These are phyloP conservation scores for Mucor circinelloides DNA, from an alignment of 371 early-diverging fungal species.

Conservation along the genomic window DNA sequence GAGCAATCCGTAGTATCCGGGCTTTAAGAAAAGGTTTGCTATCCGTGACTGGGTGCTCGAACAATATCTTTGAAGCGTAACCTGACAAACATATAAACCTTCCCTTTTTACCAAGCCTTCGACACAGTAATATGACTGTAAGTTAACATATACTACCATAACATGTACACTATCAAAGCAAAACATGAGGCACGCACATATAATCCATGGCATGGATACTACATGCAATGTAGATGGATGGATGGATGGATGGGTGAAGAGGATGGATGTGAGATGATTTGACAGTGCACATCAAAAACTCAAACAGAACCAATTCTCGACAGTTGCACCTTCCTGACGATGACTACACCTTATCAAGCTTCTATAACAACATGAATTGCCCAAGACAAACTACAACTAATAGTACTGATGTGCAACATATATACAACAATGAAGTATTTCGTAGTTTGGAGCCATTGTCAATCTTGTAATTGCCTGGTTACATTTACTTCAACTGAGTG, in stretches of 20 bases:
- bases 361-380: too few species aligned
- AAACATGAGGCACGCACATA: neutral
- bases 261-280: neutral
- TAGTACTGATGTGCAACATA: too few species aligned
- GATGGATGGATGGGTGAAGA: slow-evolving; percentile 34
- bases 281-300: neutral
- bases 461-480: neutral
- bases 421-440: neutral
- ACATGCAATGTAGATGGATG: slow-evolving; percentile 6
- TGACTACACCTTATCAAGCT: neutral
- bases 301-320: neutral
- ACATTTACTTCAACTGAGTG: neutral
- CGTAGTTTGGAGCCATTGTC: neutral
- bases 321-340: neutral
- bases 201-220: neutral
- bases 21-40: neutral
- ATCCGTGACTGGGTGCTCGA: neutral
- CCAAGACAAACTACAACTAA: neutral
- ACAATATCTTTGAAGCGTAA: slow-evolving; percentile 12
- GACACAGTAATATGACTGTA: slow-evolving; percentile 47
- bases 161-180: neutral
- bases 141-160: slow-evolving; percentile 12
- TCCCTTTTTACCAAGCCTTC: slow-evolving; percentile 43
- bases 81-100: slow-evolving; percentile 15
- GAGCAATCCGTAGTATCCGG: neutral